Conservation (phyloP, 2,329 filamentous ascomycete species). For the Exophiala bonariae region DNA sequence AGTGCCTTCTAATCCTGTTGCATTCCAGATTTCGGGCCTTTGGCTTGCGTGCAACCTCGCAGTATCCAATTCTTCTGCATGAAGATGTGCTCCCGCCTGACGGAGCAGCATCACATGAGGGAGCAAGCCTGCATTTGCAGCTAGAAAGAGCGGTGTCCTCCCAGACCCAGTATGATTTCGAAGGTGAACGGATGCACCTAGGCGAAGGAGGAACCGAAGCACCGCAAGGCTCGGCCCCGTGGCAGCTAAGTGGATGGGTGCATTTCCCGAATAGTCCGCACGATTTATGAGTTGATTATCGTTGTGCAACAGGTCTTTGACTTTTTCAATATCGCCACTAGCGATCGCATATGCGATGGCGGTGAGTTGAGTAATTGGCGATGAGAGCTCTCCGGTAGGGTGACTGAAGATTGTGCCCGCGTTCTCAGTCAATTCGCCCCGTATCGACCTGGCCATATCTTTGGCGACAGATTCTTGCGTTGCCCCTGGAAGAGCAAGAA, state of each 20-base stretch:
- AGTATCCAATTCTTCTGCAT: slow-evolving; percentile 55
- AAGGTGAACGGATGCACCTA: slow-evolving; percentile 53
- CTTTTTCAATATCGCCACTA: slow-evolving; percentile 65
- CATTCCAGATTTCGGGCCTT: slow-evolving; percentile 42
- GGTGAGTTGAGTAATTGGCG: slow-evolving; percentile 66
- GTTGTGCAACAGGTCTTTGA: slow-evolving; percentile 68
- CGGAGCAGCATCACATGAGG: slow-evolving; percentile 56
- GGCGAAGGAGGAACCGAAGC: slow-evolving; percentile 54
- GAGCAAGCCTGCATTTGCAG: slow-evolving; percentile 55
- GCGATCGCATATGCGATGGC: slow-evolving; percentile 78
- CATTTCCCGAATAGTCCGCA: slow-evolving; percentile 80
- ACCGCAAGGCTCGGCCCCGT: slow-evolving; percentile 56
- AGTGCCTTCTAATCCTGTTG: slow-evolving; percentile 41
- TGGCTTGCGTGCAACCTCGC: slow-evolving; percentile 51
- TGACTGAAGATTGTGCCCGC: slow-evolving; percentile 74
- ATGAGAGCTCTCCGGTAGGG: slow-evolving; percentile 55
- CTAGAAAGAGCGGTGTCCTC: slow-evolving; percentile 60
- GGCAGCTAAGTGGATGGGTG: slow-evolving; percentile 60
- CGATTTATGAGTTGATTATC: slow-evolving; percentile 69
- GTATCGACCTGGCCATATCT: slow-evolving; percentile 72
- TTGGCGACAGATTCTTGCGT: slow-evolving; percentile 65
- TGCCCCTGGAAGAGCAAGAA: slow-evolving; percentile 69
- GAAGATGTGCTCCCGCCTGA: slow-evolving; percentile 60
- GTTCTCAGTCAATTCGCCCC: slow-evolving; percentile 82
- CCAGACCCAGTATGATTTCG: slow-evolving; percentile 54